Conservation (phyloP, 2,329 filamentous ascomycete genomes). For the Stemphylium lycopersici region DNA sequence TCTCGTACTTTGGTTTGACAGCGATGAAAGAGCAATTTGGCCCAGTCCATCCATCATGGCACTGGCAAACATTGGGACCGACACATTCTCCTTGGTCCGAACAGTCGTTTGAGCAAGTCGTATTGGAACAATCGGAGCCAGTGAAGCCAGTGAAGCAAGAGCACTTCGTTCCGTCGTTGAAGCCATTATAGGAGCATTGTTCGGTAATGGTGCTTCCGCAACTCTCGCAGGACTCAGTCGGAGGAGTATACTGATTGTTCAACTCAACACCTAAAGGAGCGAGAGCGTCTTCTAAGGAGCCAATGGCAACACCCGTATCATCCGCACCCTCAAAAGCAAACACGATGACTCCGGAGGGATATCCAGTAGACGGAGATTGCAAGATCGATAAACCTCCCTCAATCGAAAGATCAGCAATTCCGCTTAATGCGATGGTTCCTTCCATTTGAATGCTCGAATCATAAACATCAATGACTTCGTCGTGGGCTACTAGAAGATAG, state of each 20-base stretch:
- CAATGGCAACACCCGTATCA: slow-evolving; percentile 29
- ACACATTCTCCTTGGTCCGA: slow-evolving; percentile 35
- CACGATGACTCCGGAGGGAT: slow-evolving; percentile 27
- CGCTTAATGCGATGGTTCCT: slow-evolving; percentile 25
- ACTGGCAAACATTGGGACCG: slow-evolving; percentile 37
- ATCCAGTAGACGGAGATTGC: slow-evolving; percentile 19
- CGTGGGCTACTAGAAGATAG: slow-evolving; percentile 34
- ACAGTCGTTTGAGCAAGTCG: slow-evolving; percentile 33
- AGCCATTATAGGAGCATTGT: slow-evolving; percentile 32
- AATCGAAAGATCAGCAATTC: slow-evolving; percentile 33
- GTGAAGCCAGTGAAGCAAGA: slow-evolving; percentile 36
- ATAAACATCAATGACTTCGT: slow-evolving; percentile 32
- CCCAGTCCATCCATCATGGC: slow-evolving; percentile 32
- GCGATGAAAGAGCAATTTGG: slow-evolving; percentile 39
- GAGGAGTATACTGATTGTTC: slow-evolving; percentile 30
- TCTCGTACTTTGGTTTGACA: slow-evolving; percentile 40
- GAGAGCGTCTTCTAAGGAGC: slow-evolving; percentile 26
- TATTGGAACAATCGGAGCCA: slow-evolving; percentile 28
- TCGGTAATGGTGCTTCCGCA: slow-evolving; percentile 24
- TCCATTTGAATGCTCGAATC: slow-evolving; percentile 21
- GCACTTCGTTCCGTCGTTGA: slow-evolving; percentile 15
- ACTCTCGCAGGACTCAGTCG: slow-evolving; percentile 19
- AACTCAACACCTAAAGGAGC: slow-evolving; percentile 19
- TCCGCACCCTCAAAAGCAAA: slow-evolving; percentile 39
- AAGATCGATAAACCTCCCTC: slow-evolving; percentile 35